A percentile compares a stretch with the other conserved stretches of the same genome.
phyloP scores from a whole-genome alignment of 2,329 filamentous ascomycete species.

The Xylariaceae sp. region DNA sequence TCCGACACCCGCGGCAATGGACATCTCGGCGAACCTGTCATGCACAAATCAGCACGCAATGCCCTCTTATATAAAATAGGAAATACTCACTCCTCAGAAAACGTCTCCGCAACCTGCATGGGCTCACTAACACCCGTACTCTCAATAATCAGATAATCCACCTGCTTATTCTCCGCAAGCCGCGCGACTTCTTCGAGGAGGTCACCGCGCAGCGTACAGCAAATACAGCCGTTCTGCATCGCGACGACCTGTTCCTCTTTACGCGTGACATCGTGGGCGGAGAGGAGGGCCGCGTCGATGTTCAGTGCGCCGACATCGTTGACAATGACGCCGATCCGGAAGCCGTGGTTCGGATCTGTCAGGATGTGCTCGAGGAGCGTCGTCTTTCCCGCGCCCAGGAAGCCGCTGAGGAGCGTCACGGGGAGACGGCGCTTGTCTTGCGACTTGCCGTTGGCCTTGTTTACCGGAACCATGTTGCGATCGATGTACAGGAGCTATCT shows the following conservation, averaged over 20 bases:
- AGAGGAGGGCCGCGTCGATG: conserved; percentile 59
- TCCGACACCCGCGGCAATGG: conserved; percentile 26
- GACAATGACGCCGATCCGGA: conserved; percentile 66
- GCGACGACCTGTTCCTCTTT: conserved; percentile 61
- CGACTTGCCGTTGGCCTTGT: not conserved
- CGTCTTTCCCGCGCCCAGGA: conserved; percentile 64
- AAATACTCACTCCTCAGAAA: conserved; percentile 37
- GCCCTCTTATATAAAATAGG: conserved; percentile 67
- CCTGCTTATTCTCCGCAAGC: conserved; percentile 55
- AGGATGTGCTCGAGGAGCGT: conserved; percentile 66
- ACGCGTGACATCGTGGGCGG: conserved; percentile 48
- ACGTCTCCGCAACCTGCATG: conserved; percentile 22
- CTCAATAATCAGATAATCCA: conserved; percentile 47
- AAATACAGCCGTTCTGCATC: conserved; percentile 70
- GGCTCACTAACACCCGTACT: conserved; percentile 21
- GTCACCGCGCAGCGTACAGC: conserved; percentile 67
- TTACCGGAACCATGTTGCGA: conserved; percentile 4
- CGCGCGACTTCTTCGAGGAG: conserved; percentile 64
- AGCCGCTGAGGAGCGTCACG: conserved; percentile 57
- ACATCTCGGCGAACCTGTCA: conserved; percentile 31
- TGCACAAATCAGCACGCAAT: conserved; percentile 36
- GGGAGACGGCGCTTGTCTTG: conserved; percentile 38
- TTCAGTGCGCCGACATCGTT: conserved; percentile 67
- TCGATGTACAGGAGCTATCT: not conserved
- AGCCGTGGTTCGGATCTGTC: conserved; percentile 55